These are phyloP conservation scores for Saccharomycopsis fibuligera DNA, from an alignment of 805 yeast genomes.

Conservation along the genomic window DNA sequence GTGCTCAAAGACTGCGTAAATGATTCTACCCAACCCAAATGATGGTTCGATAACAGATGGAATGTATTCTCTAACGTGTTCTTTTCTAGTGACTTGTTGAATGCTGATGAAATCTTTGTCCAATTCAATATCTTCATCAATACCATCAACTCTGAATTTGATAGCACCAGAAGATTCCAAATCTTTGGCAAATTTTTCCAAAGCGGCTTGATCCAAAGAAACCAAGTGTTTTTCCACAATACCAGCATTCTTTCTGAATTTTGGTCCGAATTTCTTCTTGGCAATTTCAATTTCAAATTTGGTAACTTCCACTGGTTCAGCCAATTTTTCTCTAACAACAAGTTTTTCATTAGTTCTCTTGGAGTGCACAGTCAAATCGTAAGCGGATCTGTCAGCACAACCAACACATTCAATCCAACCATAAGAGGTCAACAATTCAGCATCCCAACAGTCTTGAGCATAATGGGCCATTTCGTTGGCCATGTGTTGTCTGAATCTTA, in stretches of 20 bases:
- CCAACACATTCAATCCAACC: slow-evolving; percentile 99
- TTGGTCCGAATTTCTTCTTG: slow-evolving; percentile 96
- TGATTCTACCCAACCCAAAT: slow-evolving; percentile 96
- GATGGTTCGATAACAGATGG: slow-evolving; percentile 99
- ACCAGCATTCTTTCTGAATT: slow-evolving; percentile 95
- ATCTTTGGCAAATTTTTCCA: slow-evolving; percentile 69
- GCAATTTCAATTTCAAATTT: slow-evolving; percentile 79
- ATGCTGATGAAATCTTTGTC: slow-evolving; percentile 68
- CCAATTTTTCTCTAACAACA: slow-evolving; percentile 86
- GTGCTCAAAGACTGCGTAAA: slow-evolving; percentile 91
- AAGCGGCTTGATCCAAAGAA: slow-evolving; percentile 75
- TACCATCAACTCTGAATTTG: slow-evolving; percentile 58
- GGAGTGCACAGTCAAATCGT: slow-evolving; percentile 91
- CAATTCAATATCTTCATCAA: slow-evolving; percentile 56
- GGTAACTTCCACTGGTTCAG: slow-evolving; percentile 78
- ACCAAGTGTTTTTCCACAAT: slow-evolving; percentile 76
- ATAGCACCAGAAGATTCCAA: slow-evolving; percentile 58
- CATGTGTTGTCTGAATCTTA: slow-evolving; percentile 98
- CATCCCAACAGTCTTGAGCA: slow-evolving; percentile 99
- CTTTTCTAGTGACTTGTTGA: slow-evolving; percentile 70
- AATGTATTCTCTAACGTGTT: slow-evolving; percentile 89
- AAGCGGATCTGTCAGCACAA: slow-evolving; percentile 98
- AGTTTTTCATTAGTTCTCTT: slow-evolving; percentile 92
- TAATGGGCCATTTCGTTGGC: slow-evolving; percentile 99
- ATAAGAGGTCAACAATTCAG: slow-evolving; percentile 88